A percentile compares a stretch with the other conserved stretches of the same genome.
Conservation (phyloP, 495 filamentous ascomycete genomes). For the Wilcoxina mikolae region DNA sequence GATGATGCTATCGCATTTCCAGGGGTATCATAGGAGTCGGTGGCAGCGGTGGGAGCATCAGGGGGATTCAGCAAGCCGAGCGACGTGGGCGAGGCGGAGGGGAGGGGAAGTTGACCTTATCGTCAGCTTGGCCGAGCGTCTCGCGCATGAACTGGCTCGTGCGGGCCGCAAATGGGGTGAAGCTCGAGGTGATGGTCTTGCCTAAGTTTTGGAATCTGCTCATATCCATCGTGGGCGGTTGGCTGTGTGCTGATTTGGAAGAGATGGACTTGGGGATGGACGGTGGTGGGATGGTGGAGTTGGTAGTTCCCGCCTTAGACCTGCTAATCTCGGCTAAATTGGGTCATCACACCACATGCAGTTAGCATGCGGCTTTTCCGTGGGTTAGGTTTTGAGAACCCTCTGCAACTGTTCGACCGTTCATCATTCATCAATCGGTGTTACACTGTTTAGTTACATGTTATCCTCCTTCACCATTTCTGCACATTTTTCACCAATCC, state of each 20-base stretch:
- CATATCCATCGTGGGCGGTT: constrained; percentile 30
- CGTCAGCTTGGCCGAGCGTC: constrained; percentile 86
- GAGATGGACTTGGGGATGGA: not conserved
- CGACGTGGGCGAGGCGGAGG: not conserved
- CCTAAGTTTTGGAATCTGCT: constrained; percentile 37
- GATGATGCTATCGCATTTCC: not conserved
- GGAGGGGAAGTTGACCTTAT: constrained; percentile 48
- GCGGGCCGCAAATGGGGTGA: constrained; percentile 83
- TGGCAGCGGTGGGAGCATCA: no score
- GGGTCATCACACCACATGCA: no score
- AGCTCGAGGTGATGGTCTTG: constrained; percentile 57
- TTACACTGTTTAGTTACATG: not conserved
- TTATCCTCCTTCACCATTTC: not conserved
- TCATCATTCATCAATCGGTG: not conserved
- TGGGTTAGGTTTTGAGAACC: no score
- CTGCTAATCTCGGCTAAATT: no score
- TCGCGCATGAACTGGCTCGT: constrained; percentile 96
- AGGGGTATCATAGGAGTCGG: not conserved
- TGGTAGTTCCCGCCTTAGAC: no score
- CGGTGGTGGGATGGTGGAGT: not conserved
- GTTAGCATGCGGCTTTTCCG: no score
- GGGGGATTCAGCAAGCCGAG: not conserved
- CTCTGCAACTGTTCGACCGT: not conserved
- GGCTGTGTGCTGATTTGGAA: not conserved
- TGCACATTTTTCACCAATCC: constrained; percentile 11